Evolutionary conservation across 225 moss, liverwort and hornwort species (phyloP).

Genomic region (Polytrichum formosum): DNA sequence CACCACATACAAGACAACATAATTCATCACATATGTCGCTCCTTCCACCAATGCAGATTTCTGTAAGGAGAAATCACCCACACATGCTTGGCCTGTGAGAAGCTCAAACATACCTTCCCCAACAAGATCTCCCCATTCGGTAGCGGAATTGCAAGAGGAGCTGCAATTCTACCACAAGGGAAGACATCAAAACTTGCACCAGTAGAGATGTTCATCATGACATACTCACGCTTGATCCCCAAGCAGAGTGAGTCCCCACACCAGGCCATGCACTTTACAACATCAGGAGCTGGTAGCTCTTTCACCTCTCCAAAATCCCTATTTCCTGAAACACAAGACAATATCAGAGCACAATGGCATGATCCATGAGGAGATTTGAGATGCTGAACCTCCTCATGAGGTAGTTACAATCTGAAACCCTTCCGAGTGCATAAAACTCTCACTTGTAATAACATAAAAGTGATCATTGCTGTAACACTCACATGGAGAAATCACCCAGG

Average conservation of each 20-base stretch:
- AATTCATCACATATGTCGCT: too few species aligned
- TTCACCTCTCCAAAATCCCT: constrained; percentile 80
- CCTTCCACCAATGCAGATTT: too few species aligned
- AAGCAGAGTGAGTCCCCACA: constrained; percentile 79
- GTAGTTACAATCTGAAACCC: too few species aligned
- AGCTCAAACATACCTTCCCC: constrained; percentile 57
- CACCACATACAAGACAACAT: constrained; percentile 6
- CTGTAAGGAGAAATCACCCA: too few species aligned
- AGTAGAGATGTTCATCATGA: constrained; percentile 72
- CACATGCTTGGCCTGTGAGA: too few species aligned
- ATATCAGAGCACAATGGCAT: not conserved
- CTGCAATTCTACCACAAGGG: constrained; percentile 75
- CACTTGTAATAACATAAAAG: too few species aligned
- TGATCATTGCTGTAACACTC: too few species aligned
- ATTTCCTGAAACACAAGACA: constrained; percentile 47
- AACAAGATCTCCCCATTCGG: constrained; percentile 79
- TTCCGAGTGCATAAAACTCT: too few species aligned
- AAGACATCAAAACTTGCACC: constrained; percentile 80
- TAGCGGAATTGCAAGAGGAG: constrained; percentile 70
- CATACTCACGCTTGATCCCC: constrained; percentile 76
- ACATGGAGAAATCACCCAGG: too few species aligned
- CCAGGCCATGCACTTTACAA: constrained; percentile 96
- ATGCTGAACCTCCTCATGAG: too few species aligned
- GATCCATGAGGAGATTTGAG: not conserved
- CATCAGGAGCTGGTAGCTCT: constrained; percentile 75